A percentile compares a stretch with the other conserved stretches of the same genome.
These are phyloP conservation scores for Apiotrichum gamsii DNA, from an alignment of 1,284 basidiomycete species.

Conservation along the genomic window DNA sequence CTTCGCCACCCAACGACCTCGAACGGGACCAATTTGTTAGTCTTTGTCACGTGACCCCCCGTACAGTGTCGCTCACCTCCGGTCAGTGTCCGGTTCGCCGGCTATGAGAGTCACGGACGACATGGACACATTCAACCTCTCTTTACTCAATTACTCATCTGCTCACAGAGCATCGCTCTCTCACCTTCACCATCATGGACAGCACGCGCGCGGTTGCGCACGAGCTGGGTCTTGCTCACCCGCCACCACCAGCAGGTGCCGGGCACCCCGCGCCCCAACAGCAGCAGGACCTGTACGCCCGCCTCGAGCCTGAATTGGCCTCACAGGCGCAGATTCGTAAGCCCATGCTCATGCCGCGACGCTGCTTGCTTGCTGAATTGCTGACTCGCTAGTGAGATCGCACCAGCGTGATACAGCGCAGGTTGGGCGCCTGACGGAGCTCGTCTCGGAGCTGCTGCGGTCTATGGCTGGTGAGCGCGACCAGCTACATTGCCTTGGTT, in stretches of 20 bases:
- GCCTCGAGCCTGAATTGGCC: conserved; percentile 29
- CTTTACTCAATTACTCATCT: no score
- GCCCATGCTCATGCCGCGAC: conserved; percentile 67
- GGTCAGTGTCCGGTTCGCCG: no score
- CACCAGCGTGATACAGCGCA: conserved; percentile 79
- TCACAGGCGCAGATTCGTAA: conserved; percentile 74
- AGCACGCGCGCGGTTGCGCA: conserved; percentile 10
- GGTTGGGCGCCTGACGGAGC: conserved; percentile 65
- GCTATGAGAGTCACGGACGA: no score
- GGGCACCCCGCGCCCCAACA: conserved; percentile 5
- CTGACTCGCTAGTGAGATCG: conserved; percentile 74
- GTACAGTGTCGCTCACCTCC: no score
- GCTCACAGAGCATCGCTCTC: neutral
- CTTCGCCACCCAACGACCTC: neutral
- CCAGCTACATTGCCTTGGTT: conserved; percentile 21
- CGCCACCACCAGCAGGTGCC: neutral
- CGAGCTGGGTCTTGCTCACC: neutral
- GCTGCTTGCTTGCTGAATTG: no score
- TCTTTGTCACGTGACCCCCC: no score
- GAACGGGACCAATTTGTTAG: neutral
- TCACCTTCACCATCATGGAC: conserved; percentile 7
- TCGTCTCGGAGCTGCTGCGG: conserved; percentile 66
- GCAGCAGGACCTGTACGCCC: conserved; percentile 17
- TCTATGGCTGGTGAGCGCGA: conserved; percentile 61
- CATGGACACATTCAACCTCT: no score